A percentile compares a stretch with the other conserved stretches of the same genome.
phyloP scores from a whole-genome alignment of 495 filamentous ascomycete species.

The Zalerion maritima region DNA sequence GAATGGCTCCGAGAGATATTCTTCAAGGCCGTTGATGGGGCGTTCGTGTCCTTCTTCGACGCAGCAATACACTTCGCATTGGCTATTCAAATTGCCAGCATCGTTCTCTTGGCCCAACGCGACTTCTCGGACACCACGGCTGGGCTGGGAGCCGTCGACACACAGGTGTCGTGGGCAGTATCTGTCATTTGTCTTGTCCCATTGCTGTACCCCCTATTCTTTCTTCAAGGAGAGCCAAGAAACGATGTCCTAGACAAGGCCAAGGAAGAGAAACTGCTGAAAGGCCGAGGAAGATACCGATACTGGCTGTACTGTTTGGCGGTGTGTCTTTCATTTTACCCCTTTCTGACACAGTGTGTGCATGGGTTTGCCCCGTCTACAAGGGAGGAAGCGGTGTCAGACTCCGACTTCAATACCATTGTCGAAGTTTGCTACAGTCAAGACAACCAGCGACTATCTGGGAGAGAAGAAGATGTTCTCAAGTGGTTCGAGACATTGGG shows the following conservation, averaged over 20 bases:
- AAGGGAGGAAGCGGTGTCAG: slow-evolving; percentile 4
- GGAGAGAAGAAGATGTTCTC: no score
- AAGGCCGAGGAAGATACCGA: slow-evolving; percentile 7
- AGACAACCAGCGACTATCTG: no score
- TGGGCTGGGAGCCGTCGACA: slow-evolving; percentile 16
- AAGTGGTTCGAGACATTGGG: no score
- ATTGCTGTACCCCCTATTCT: slow-evolving; percentile 7
- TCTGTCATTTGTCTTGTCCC: slow-evolving; percentile 15
- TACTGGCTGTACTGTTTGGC: slow-evolving; percentile 9
- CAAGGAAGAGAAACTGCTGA: not conserved
- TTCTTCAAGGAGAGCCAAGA: no score
- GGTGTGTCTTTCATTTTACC: slow-evolving; percentile 11
- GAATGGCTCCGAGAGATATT: no score
- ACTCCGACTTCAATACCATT: no score
- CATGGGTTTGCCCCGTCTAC: slow-evolving; percentile 8
- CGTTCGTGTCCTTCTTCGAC: no score
- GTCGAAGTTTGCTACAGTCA: no score
- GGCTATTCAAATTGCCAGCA: slow-evolving; percentile 21
- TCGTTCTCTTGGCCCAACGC: slow-evolving; percentile 14
- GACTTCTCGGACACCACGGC: slow-evolving; percentile 19
- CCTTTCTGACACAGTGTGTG: slow-evolving; percentile 13
- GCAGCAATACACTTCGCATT: slow-evolving; percentile 19
- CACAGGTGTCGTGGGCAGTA: slow-evolving; percentile 17
- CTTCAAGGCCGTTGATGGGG: no score
- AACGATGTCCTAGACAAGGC: not conserved